These are phyloP conservation scores for Heliocybe sulcata DNA, from an alignment of 1,284 basidiomycete genomes.

Conservation along the genomic window DNA sequence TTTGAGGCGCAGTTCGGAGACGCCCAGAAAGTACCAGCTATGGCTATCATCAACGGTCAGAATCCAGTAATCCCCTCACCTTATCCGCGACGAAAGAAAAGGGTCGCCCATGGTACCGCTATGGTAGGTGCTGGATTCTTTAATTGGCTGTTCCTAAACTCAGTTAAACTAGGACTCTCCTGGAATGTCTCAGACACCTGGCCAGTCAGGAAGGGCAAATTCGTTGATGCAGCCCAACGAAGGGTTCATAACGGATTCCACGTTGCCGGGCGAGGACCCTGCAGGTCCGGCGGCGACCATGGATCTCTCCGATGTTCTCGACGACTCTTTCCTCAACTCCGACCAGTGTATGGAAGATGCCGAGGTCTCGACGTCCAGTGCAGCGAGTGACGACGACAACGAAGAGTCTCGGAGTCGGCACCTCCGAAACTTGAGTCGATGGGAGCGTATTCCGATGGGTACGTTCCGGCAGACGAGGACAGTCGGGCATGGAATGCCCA, in stretches of 20 bases:
- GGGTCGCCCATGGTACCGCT: not conserved
- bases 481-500: conserved; percentile 27
- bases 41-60: conserved; percentile 49
- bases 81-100: conserved; percentile 31
- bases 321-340: conserved; percentile 59
- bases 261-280: not conserved
- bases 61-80: conserved; percentile 55
- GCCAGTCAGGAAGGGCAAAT: not conserved
- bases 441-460: conserved; percentile 69
- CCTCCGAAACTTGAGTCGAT: conserved; percentile 38
- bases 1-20: conserved; percentile 31
- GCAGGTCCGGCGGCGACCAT: conserved; percentile 41
- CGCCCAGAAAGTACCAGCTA: conserved; percentile 27
- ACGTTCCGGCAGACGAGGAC: conserved; percentile 61
- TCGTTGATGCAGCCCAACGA: not conserved
- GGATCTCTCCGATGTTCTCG: conserved; percentile 74
- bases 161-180: not conserved
- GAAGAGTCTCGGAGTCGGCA: conserved; percentile 12
- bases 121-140: conserved; percentile 24
- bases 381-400: conserved; percentile 26
- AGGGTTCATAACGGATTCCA: not conserved
- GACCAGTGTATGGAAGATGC: conserved; percentile 26
- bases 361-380: conserved; percentile 21
- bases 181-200: not conserved
- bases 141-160: conserved; percentile 4